Conservation (phyloP, 805 yeast species). For the Starmerella scarabaei region DNA sequence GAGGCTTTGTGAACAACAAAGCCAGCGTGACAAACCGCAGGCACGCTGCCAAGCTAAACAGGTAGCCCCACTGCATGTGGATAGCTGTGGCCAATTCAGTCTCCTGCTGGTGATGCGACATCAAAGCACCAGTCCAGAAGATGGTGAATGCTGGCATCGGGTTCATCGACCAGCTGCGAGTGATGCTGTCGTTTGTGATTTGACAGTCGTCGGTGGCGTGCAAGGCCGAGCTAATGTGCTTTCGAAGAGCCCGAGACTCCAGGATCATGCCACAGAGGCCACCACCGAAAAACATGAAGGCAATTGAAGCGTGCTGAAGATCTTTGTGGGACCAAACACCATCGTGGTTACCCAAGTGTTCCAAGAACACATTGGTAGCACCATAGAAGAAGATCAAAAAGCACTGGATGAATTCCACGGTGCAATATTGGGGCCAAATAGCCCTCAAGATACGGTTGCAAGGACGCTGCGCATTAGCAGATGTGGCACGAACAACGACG, state of each 20-base stretch:
- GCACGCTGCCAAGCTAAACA: conserved; percentile 69
- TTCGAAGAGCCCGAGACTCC: conserved; percentile 38
- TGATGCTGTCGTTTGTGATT: neutral
- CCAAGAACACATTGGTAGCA: conserved; percentile 75
- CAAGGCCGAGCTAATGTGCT: conserved; percentile 19
- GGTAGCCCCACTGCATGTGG: conserved; percentile 86
- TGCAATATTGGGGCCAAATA: conserved; percentile 34
- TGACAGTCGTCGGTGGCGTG: conserved; percentile 4
- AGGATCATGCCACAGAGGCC: conserved; percentile 82
- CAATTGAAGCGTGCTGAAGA: conserved; percentile 79
- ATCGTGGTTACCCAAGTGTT: conserved; percentile 66
- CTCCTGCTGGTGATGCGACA: conserved; percentile 91
- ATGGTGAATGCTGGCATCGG: conserved; percentile 90
- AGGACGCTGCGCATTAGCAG: neutral
- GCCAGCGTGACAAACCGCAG: conserved; percentile 57
- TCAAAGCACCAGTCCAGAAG: conserved; percentile 90
- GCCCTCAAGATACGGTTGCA: neutral
- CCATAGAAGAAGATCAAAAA: conserved; percentile 79
- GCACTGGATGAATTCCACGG: conserved; percentile 80
- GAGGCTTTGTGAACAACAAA: conserved; percentile 31
- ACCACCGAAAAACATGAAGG: conserved; percentile 80
- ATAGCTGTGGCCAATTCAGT: conserved; percentile 61
- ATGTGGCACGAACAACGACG: conserved; percentile 2
- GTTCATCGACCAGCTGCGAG: conserved; percentile 54
- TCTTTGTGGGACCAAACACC: conserved; percentile 86